Percentiles rank a stretch among this genome's conserved stretches.
phyloP scores from a whole-genome alignment of 2,329 filamentous ascomycete genomes.

The Trichoderma sp. region DNA sequence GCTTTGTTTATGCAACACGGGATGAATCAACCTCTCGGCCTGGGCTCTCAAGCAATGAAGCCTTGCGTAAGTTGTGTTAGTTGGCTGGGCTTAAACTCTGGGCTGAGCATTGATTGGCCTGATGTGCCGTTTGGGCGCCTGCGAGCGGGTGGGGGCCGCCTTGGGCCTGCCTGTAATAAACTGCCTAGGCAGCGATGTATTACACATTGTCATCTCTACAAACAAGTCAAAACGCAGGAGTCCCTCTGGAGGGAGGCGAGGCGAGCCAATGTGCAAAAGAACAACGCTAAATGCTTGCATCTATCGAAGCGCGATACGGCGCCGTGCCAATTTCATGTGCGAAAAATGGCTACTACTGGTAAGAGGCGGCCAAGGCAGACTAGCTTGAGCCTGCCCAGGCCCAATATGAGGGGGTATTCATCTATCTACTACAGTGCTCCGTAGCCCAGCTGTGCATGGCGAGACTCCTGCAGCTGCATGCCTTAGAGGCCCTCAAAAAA shows the following conservation, averaged over 20 bases:
- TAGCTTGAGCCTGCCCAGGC: background rate
- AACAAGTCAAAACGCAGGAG: background rate
- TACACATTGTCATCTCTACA: background rate
- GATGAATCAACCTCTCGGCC: background rate
- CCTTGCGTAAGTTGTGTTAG: background rate
- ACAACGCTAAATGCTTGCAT: background rate
- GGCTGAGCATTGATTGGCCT: background rate
- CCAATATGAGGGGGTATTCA: background rate
- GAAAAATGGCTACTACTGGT: background rate
- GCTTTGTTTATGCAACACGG: background rate
- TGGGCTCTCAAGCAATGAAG: background rate
- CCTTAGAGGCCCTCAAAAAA: conserved; percentile 54
- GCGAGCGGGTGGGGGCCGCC: background rate
- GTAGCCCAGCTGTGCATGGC: background rate
- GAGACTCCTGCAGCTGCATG: background rate
- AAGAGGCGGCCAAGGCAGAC: background rate
- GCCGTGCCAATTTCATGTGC: background rate
- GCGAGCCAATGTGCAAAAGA: background rate
- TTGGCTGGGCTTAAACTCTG: background rate
- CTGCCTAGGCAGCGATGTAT: background rate
- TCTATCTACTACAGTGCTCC: background rate
- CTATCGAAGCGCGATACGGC: background rate
- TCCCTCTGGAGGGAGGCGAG: background rate
- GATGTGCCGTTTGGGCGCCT: background rate
- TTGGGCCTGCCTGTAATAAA: background rate